Evolutionary conservation across 2,329 filamentous ascomycete genomes (phyloP).

Genomic region (Diplocarpon rosae): DNA sequence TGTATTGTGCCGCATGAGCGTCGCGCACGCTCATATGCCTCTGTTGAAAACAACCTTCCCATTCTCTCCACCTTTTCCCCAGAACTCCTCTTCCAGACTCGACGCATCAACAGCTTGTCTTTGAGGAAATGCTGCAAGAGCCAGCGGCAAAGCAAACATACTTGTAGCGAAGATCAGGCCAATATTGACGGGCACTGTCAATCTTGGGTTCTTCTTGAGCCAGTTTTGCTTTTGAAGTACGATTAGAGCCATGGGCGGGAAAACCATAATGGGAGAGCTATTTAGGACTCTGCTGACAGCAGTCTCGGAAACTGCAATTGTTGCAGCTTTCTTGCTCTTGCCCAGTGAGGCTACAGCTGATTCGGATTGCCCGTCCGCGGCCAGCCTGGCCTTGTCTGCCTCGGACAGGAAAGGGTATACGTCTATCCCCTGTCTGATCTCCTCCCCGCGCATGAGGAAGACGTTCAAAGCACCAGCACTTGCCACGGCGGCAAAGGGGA

Average conservation of each 20-base stretch:
- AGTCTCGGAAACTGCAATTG: constrained; percentile 83
- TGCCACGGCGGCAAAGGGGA: constrained; percentile 92
- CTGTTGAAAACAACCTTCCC: constrained; percentile 94
- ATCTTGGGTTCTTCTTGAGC: constrained; percentile 64
- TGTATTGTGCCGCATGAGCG: no score
- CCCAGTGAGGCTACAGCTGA: constrained; percentile 63
- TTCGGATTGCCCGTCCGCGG: constrained; percentile 48
- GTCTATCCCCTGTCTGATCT: constrained; percentile 88
- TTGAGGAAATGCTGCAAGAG: constrained; percentile 86
- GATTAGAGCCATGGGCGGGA: constrained; percentile 80
- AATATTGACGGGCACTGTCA: constrained; percentile 76
- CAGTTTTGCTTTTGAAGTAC: constrained; percentile 74
- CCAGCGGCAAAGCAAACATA: constrained; percentile 78
- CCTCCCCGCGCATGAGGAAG: constrained; percentile 93
- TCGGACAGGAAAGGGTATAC: constrained; percentile 73
- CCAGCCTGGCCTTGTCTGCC: constrained; percentile 49
- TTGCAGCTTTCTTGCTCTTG: constrained; percentile 79
- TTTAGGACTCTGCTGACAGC: constrained; percentile 87
- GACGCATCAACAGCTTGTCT: constrained; percentile 69
- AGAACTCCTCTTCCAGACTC: constrained; percentile 77
- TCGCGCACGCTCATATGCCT: constrained; percentile 51
- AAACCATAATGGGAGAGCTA: constrained; percentile 91
- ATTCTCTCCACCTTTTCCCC: constrained; percentile 63
- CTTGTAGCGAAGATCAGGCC: constrained; percentile 79
- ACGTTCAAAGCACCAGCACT: constrained; percentile 88